Evolutionary conservation across 306 rosid genomes (phyloP).

Genomic region (Chamaecrista fasciculata): DNA sequence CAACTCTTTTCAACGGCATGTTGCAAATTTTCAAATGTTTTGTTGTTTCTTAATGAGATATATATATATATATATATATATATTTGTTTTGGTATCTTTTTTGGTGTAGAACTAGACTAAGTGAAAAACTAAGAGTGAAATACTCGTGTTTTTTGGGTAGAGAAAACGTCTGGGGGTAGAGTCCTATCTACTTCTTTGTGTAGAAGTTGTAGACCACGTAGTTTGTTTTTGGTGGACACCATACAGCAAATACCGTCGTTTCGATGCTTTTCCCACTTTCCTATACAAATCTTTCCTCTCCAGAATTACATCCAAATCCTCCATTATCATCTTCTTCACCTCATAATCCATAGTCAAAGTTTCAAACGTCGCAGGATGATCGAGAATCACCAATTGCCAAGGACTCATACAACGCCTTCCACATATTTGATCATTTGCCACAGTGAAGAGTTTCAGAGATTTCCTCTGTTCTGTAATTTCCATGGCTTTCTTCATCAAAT

Average conservation of each 20-base stretch:
- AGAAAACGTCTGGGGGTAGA: too few species aligned
- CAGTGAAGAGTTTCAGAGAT: conserved; percentile 23
- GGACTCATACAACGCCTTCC: too few species aligned
- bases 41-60: too few species aligned
- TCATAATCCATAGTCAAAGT: conserved; percentile 20
- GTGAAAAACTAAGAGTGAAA: too few species aligned
- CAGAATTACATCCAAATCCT: conserved; percentile 1
- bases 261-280: conserved; percentile 30
- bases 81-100: too few species aligned
- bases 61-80: too few species aligned
- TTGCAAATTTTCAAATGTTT: too few species aligned
- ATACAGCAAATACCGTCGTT: conserved; percentile 23
- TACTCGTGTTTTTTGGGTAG: too few species aligned
- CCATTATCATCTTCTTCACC: conserved; percentile 13
- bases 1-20: too few species aligned
- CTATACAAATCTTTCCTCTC: conserved; percentile 16
- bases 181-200: too few species aligned
- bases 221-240: conserved; percentile 26
- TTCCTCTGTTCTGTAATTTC: conserved; percentile 15
- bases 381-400: conserved; percentile 15
- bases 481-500: conserved; percentile 6
- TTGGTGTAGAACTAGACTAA: too few species aligned
- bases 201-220: too few species aligned
- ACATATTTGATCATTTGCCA: not conserved
- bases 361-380: conserved; percentile 19